phyloP scores from a whole-genome alignment of 345 rosid species.

The Aquilaria yunnanensis region DNA sequence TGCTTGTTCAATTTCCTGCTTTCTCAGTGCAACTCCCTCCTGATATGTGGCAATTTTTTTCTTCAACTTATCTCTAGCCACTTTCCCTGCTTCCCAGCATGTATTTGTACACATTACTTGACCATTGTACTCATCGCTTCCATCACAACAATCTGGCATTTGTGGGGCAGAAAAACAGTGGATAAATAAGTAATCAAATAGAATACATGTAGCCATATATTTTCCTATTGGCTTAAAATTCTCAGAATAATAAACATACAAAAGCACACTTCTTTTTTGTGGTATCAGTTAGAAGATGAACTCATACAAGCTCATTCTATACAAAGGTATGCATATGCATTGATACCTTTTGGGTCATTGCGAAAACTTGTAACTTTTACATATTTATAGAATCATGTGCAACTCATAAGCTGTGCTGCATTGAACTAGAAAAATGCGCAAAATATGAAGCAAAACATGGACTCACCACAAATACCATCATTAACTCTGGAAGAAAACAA shows the following conservation, averaged over 20 bases:
- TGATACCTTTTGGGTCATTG: too few relatives aligned
- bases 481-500: constrained; percentile 90
- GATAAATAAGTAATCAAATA: not conserved
- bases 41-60: constrained; percentile 59
- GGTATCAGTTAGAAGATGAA: too few relatives aligned
- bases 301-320: too few relatives aligned
- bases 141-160: constrained; percentile 91
- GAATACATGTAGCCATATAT: not conserved
- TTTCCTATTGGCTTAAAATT: not conserved
- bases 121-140: constrained; percentile 92
- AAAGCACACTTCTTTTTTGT: too few relatives aligned
- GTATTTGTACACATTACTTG: constrained; percentile 63
- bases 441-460: not conserved
- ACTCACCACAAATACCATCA: constrained; percentile 93
- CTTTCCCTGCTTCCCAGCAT: constrained; percentile 95
- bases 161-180: constrained; percentile 1
- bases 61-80: constrained; percentile 63
- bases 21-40: constrained; percentile 55
- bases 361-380: too few relatives aligned
- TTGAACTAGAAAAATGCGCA: too few relatives aligned
- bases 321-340: too few relatives aligned
- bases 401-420: too few relatives aligned
- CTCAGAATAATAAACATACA: too few relatives aligned
- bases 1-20: constrained; percentile 49
- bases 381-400: too few relatives aligned